Evolutionary conservation across 768 basidiomycete genomes (phyloP), one percentile per base, ranked within the genome.

Genomic region (Terana coerulea): DNA sequence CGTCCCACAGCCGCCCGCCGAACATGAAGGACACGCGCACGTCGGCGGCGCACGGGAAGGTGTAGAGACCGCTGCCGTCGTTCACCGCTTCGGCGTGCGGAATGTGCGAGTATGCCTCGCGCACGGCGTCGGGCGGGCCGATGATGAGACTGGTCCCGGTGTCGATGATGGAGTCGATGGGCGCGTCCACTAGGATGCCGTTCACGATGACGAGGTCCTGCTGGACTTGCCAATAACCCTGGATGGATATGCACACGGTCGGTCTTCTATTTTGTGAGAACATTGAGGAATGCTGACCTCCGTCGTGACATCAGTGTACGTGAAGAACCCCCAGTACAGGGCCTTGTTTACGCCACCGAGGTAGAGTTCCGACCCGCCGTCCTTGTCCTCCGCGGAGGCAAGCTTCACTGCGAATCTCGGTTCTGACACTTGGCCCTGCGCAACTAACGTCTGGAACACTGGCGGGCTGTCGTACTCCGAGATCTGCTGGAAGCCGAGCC

Each of bases 321-420:
- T 61, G 49, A 78, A 61, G 9, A 57, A 59, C 11, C 72, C 75
- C 11, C 57, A 63, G 55, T 71, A 77, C 22, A 69, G 53, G 14
- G 64, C 56, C 5, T 59, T 47, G 55, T 79, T 66, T 22, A 65
- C 56, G 10, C 72, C 70, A 3, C 77, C 77, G 19, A 78, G 54
- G 39, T 52, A 57, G 49, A 78, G 65, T 57, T 74, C 68, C n/a
- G n/a, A n/a, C n/a, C n/a, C n/a, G n/a, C n/a, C n/a, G n/a, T n/a
- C n/a, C n/a, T n/a, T n/a, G 39, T 8, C 8, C 17, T 61, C 57
- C 8, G 52, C 64, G 3, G 56, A 55, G 14, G 68, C 67, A 11
- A 77, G 54, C 33, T 72, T 67, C 56, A 76, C 69, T 25, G 71
- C 65, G 31, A 72, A 72, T 45, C 67, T 53, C 21, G 68, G 52